These are phyloP conservation scores for Podospora tetraspora DNA, from an alignment of 495 filamentous ascomycete species.

Conservation along the genomic window DNA sequence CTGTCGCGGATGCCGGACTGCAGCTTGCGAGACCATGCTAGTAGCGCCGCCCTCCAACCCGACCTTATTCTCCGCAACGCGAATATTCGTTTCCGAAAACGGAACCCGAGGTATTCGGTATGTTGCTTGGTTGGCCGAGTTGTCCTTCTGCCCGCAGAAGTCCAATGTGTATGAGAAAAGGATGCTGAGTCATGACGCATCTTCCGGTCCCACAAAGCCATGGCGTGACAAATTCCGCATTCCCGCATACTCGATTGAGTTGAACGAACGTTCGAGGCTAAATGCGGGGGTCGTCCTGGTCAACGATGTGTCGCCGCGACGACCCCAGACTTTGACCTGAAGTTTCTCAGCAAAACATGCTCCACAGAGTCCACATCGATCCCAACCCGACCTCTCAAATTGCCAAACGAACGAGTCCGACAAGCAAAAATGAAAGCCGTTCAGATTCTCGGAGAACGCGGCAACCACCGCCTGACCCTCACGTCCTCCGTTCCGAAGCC, in stretches of 20 bases:
- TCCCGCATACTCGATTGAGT: not conserved
- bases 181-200: not conserved
- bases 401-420: too few relatives aligned
- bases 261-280: not conserved
- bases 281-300: not conserved
- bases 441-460: constrained; percentile 14
- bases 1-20: not conserved
- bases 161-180: not conserved
- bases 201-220: not conserved
- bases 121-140: not conserved
- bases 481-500: constrained; percentile 15
- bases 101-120: not conserved
- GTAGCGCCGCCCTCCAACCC: too few relatives aligned
- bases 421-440: constrained; percentile 18
- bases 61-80: not conserved
- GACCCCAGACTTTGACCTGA: not conserved
- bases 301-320: not conserved
- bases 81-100: not conserved
- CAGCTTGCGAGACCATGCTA: not conserved
- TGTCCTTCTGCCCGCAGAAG: not conserved
- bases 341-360: not conserved
- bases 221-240: not conserved
- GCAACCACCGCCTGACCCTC: constrained; percentile 7
- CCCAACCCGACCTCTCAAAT: not conserved
- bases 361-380: not conserved